A percentile compares a stretch with the other conserved stretches of the same genome.
Evolutionary conservation across 345 rosid genomes (phyloP).

Genomic region (Tarenaya hassleriana): DNA sequence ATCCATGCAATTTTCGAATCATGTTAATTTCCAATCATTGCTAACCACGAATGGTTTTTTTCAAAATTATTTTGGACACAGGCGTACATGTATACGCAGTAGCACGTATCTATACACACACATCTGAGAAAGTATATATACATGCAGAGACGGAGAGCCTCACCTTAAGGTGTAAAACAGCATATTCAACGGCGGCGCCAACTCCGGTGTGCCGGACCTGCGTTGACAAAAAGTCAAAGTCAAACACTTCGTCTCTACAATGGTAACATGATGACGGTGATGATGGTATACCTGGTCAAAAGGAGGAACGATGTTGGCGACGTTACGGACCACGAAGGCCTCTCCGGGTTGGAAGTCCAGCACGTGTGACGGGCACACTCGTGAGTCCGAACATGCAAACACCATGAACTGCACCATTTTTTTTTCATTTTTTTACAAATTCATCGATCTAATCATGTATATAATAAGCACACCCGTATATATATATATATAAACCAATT

Average conservation of each 20-base stretch:
- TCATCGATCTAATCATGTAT: background rate
- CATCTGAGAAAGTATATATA: background rate
- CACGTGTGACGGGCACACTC: constrained; percentile 46
- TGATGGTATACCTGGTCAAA: constrained; percentile 54
- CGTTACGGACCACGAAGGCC: constrained; percentile 45
- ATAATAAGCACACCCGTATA: no score
- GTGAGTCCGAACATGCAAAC: constrained; percentile 58
- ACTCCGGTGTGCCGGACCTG: constrained; percentile 49
- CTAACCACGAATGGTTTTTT: no score
- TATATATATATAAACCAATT: no score
- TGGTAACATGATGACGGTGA: no score
- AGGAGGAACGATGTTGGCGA: constrained; percentile 48
- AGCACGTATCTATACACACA: no score
- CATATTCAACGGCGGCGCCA: constrained; percentile 91
- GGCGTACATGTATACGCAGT: no score
- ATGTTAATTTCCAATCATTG: no score
- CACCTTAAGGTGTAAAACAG: constrained; percentile 96
- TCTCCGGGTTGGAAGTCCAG: constrained; percentile 46
- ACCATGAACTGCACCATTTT: constrained; percentile 68
- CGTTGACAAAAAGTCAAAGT: background rate
- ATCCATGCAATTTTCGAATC: no score
- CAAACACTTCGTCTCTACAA: background rate
- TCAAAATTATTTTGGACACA: no score
- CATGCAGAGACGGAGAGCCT: background rate
- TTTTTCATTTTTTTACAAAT: constrained; percentile 1